phyloP scores from a whole-genome alignment of 306 rosid genomes.

The Phaseolus lunatus region DNA sequence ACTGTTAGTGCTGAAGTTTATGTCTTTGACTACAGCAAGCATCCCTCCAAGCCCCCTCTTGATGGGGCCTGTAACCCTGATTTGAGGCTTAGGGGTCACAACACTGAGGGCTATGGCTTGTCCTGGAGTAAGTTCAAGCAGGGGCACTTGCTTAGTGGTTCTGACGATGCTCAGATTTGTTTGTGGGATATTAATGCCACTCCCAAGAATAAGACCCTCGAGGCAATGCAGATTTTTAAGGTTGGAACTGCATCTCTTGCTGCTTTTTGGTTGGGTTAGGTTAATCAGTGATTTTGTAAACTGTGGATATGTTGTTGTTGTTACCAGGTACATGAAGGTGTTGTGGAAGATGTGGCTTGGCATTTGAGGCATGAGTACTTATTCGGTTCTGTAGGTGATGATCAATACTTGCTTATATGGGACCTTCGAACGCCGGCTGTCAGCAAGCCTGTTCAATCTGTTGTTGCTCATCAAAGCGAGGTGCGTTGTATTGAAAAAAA shows the following conservation, averaged over 20 bases:
- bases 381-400: slow-evolving; percentile 99
- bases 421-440: slow-evolving; percentile 87
- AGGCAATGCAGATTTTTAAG: slow-evolving; percentile 90
- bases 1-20: slow-evolving; percentile 92
- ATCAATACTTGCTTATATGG: slow-evolving; percentile 89
- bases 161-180: slow-evolving; percentile 99
- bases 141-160: slow-evolving; percentile 95
- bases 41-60: slow-evolving; percentile 95
- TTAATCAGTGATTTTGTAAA: not conserved
- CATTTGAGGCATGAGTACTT: slow-evolving; percentile 98
- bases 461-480: slow-evolving; percentile 96
- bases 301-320: not conserved
- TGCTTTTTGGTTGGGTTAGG: not conserved
- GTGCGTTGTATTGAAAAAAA: slow-evolving; percentile 46
- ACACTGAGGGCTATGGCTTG: slow-evolving; percentile 94
- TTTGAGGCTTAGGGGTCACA: slow-evolving; percentile 88
- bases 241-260: slow-evolving; percentile 40
- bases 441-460: slow-evolving; percentile 91
- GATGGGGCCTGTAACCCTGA: slow-evolving; percentile 97
- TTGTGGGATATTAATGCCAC: slow-evolving; percentile 91
- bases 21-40: slow-evolving; percentile 95
- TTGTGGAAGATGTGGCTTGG: slow-evolving; percentile 98
- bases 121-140: slow-evolving; percentile 95
- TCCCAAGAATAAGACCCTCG: slow-evolving; percentile 80
- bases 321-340: slow-evolving; percentile 89